Base-by-base conservation (phyloP, 306 rosid species). In the Corylus americana region DNA sequence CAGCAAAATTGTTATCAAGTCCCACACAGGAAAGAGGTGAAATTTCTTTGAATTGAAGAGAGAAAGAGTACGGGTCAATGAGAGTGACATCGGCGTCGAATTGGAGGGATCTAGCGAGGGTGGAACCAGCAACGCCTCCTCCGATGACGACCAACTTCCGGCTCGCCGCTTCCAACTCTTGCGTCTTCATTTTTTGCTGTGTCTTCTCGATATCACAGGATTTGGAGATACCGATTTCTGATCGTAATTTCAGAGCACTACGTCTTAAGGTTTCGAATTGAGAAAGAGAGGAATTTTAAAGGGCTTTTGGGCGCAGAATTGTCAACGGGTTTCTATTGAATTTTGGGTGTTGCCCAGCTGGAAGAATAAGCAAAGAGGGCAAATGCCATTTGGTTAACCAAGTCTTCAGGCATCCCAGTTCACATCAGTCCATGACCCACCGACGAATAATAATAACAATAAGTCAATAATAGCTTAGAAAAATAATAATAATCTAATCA, bases 41-140 rank as follows among this genome's bases (percentile, higher is more conserved):
- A 42, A 42, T 42, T 42, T 42, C 8, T 42, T 6, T 5, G 7
- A 42, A 42, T 42, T 42, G 1, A 42, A 12, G 25, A 11, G 53
- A 31, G 58, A 17, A n/a, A 13, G 22, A 29, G 17, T 80, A 94
- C 96, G 88, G 79, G 77, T 94, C 97, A 87, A 92, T 71, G 72
- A 94, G 94, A 68, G 89, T 89, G 78, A 92, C 84, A 80, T 78
- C 80, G 8, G 96, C 82, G 78, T 29, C 73, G 54, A 77, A 89
- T 68, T 92, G 97, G 74, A 94, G 89, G 66, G 91, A 84, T 83
- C 86, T 89, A 53, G 97, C 91, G 0, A 88, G 29, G 53, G 82
- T 67, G 8, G 96, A 89, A 59, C 98, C 98, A 10, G 92, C 96
- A 2, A 92, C 77, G 18, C 98, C 98, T 0, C 96, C 98, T 18